Evolutionary conservation across 2,329 filamentous ascomycete species (phyloP), one percentile per base, ranked within the genome.

Genomic region (Cephalotrichum gorgonifer): DNA sequence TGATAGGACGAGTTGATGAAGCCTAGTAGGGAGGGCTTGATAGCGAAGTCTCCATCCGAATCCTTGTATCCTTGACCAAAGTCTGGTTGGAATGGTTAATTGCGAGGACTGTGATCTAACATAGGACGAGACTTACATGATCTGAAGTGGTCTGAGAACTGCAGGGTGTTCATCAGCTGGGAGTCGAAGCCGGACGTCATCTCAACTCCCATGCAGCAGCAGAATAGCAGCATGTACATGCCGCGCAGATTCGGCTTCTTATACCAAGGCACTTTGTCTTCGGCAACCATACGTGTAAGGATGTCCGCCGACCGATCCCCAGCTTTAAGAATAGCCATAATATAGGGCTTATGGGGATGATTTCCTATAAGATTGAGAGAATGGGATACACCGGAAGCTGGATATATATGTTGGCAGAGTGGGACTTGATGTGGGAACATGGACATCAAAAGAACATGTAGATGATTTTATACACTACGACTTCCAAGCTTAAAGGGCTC

Each of bases 121-220:
- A 4, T 33, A 30, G 7, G 17, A 17, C 8, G n/a, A n/a, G 25
- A 17, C 8, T 14, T 8, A 9, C n/a, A n/a, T n/a, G n/a, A n/a
- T n/a, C n/a, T n/a, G n/a, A n/a, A n/a, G n/a, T n/a, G n/a, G n/a
- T n/a, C n/a, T n/a, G n/a, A n/a, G n/a, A 67, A 62, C 52, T 76
- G 71, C 1, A 76, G 54, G 5, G 66, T 67, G 52, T 75, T 74
- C 63, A 75, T 70, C 64, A 76, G 70, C 15, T 66, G 68, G 3
- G 69, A 70, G 55, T 74, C 71, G 46, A 73, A 75, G 2, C 71
- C 71, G 50, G 26, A 26, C 3, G 41, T 43, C 23, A 28, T 67
- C 53, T 69, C 41, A 20, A 28, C 23, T 4, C 23, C 23, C 7
- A 43, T 4, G 6, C 23, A 14, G 5, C 17, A 12, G 15, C 15